Conservation (phyloP, 2,329 filamentous ascomycete species). For the Fusarium nematophilum region DNA sequence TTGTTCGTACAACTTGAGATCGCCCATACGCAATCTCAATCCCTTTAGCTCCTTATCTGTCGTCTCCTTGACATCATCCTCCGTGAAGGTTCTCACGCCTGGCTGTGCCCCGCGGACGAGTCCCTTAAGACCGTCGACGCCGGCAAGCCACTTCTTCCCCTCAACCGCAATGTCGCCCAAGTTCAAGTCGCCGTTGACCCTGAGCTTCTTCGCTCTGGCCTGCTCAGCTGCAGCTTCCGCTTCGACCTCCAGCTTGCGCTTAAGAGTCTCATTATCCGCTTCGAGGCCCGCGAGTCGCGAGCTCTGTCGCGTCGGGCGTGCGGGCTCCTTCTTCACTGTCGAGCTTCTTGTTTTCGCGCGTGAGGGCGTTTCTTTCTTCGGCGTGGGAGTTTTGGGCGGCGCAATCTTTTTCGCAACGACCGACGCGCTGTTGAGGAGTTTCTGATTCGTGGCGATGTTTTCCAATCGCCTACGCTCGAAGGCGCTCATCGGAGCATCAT, state of each 20-base stretch:
- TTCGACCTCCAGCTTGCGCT: conserved; percentile 65
- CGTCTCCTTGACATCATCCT: conserved; percentile 84
- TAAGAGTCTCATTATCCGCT: conserved; percentile 58
- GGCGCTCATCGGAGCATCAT: conserved; percentile 72
- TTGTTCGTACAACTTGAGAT: conserved; percentile 81
- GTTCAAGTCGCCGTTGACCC: conserved; percentile 69
- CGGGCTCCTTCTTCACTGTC: conserved; percentile 58
- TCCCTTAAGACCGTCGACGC: conserved; percentile 71
- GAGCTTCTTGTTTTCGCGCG: conserved; percentile 50
- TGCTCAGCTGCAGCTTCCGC: conserved; percentile 54
- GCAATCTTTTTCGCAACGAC: conserved; percentile 76
- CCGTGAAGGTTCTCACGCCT: conserved; percentile 84
- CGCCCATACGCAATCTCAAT: conserved; percentile 80
- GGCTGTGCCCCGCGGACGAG: conserved; percentile 77
- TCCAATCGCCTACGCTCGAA: conserved; percentile 88
- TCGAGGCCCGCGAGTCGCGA: conserved; percentile 67
- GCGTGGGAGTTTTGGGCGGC: conserved; percentile 67
- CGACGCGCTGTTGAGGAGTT: conserved; percentile 80
- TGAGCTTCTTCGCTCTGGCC: conserved; percentile 67
- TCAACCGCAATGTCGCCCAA: conserved; percentile 83
- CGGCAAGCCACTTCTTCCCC: conserved; percentile 79
- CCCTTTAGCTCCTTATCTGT: conserved; percentile 79
- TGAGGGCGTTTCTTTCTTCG: conserved; percentile 52
- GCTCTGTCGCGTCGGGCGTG: conserved; percentile 66
- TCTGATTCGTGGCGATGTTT: conserved; percentile 89